Conservation (phyloP, 1,284 basidiomycete genomes). For the Abortiporus biennis region DNA sequence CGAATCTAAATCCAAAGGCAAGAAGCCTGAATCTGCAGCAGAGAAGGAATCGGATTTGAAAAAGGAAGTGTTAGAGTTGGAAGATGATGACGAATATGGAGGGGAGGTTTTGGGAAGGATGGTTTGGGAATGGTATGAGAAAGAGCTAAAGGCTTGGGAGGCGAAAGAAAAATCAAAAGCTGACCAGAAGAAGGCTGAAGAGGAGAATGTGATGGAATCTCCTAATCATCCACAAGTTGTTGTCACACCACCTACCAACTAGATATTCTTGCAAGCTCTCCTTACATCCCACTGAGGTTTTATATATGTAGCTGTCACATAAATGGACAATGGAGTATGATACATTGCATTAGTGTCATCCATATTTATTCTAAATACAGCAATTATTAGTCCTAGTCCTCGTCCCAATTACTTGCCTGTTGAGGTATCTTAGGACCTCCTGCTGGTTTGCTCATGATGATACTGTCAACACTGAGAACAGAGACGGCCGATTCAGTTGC, state of each 20-base stretch:
- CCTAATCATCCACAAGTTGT: neutral
- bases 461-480: slow-evolving; percentile 93
- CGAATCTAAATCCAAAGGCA: too few species aligned
- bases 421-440: slow-evolving; percentile 83
- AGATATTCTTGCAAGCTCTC: neutral
- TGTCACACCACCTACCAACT: neutral
- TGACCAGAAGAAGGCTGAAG: slow-evolving; percentile 12
- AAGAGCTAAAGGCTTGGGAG: slow-evolving; percentile 58
- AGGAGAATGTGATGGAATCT: neutral
- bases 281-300: too few species aligned
- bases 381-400: slow-evolving; percentile 32
- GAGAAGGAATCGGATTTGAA: slow-evolving; percentile 25
- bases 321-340: slow-evolving; percentile 2
- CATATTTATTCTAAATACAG: too few species aligned
- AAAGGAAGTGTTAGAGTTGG: slow-evolving; percentile 19
- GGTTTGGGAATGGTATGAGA: slow-evolving; percentile 72
- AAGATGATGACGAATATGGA: slow-evolving; percentile 62
- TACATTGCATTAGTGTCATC: slow-evolving; percentile 1
- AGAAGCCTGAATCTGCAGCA: slow-evolving; percentile 24
- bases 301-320: neutral
- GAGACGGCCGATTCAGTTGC: slow-evolving; percentile 93
- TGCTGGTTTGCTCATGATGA: slow-evolving; percentile 95
- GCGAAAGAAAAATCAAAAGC: slow-evolving; percentile 13
- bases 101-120: slow-evolving; percentile 58
- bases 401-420: slow-evolving; percentile 80